Evolutionary conservation across 179 eudicot species (phyloP), one percentile per base, ranked within the genome.

Genomic region (Amaranthus tricolor): DNA sequence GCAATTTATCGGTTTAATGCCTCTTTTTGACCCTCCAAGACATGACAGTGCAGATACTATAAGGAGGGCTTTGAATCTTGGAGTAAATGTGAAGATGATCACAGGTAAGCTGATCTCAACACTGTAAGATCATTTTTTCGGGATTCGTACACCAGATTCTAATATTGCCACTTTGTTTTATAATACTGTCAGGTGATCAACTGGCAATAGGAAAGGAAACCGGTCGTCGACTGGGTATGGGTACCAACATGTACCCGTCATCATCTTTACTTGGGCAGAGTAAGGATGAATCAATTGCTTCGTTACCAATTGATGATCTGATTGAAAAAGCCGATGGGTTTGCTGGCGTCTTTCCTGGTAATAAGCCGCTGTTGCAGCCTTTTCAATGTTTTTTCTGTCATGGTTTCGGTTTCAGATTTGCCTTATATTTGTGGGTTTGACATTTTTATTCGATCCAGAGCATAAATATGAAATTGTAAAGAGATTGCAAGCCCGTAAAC

Each of bases 271-370:
- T 93, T 55, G 98, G 98, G 52, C 96, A 93, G 80, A 84, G 88
- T 81, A 91, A 92, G 85, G 98, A 92, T 63, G 96, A 92, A 73
- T 94, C 98, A 14, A 90, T 94, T 74, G 87, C 88, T 80, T 85
- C 98, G 61, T 82, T 94, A 75, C 98, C 98, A 6, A 74, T 94
- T 64, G 97, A 93, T 60, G 98, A 94, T 75, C 91, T 94, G 72
- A 94, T 94, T 51, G 97, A 94, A 83, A 92, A 94, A 77, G 97
- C 97, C 13, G 98, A 94, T 83, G 98, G 98, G 48, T 94, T 94
- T 82, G 97, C 98, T 70, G 97, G 98, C 14, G 98, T 92, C 65
- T 94, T 94, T 83, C 98, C 98, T 78, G 98, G 98, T 94, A 89
- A 74, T 55, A 65, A 50, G 19, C 55, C 24, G 9, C 70, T 48